Percentiles rank a stretch among this genome's conserved stretches.
phyloP scores from a whole-genome alignment of 2,329 filamentous ascomycete genomes.

The Blumeria graminis region DNA sequence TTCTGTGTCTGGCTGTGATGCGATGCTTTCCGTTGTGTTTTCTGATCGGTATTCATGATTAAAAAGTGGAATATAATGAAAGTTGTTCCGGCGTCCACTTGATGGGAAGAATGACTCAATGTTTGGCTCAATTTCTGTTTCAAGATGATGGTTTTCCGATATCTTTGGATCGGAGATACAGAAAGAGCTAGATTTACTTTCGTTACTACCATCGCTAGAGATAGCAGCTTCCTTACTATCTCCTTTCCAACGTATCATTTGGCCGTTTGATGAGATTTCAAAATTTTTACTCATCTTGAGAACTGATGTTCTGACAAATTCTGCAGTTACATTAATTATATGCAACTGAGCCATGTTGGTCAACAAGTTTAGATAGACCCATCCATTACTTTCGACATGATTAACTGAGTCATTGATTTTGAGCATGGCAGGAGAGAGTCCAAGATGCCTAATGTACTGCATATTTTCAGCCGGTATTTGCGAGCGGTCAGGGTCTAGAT shows the following conservation, averaged over 20 bases:
- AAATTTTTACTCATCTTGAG: slow-evolving; percentile 47
- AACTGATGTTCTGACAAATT: slow-evolving; percentile 52
- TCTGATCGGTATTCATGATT: slow-evolving; percentile 24
- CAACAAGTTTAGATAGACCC: slow-evolving; percentile 63
- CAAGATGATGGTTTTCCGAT: slow-evolving; percentile 3
- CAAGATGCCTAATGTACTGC: slow-evolving; percentile 53
- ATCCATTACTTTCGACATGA: slow-evolving; percentile 41
- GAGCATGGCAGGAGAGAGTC: slow-evolving; percentile 35
- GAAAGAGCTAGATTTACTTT: no score
- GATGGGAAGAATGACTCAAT: no score
- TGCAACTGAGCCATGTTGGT: slow-evolving; percentile 67
- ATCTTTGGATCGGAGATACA: no score
- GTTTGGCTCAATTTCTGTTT: neutral
- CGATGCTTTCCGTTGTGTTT: slow-evolving; percentile 23
- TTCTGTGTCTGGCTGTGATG: slow-evolving; percentile 13
- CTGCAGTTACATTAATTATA: slow-evolving; percentile 58
- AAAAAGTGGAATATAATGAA: slow-evolving; percentile 42
- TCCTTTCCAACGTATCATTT: slow-evolving; percentile 60
- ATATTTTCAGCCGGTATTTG: slow-evolving; percentile 58
- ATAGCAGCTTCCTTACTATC: slow-evolving; percentile 38
- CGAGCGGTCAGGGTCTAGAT: slow-evolving; percentile 54
- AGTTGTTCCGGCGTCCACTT: slow-evolving; percentile 12
- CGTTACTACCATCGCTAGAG: slow-evolving; percentile 32
- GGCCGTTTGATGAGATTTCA: slow-evolving; percentile 52
- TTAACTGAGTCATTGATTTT: slow-evolving; percentile 23